Conservation (phyloP, 371 early-diverging fungal species). For the Batrachochytrium dendrobatidis region DNA sequence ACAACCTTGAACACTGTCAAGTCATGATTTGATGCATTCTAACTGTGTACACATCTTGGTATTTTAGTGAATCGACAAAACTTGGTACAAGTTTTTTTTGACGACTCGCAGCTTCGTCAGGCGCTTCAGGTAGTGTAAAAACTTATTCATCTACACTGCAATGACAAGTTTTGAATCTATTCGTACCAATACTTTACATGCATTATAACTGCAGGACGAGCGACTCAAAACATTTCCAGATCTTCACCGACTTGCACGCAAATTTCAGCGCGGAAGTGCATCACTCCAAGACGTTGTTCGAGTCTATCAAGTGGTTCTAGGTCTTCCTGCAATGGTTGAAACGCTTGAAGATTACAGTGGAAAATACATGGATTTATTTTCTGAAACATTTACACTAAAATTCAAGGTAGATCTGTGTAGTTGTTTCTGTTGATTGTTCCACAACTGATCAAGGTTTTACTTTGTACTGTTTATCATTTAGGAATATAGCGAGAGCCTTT, state of each 20-base stretch:
- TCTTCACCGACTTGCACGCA: conserved; percentile 74
- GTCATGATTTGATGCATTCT: neutral
- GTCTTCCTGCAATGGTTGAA: conserved; percentile 59
- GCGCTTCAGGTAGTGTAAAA: conserved; percentile 56
- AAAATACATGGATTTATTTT: conserved; percentile 37
- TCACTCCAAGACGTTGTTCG: conserved; percentile 68
- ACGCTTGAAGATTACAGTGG: conserved; percentile 47
- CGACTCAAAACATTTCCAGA: conserved; percentile 80
- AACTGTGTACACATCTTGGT: no score
- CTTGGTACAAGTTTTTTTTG: conserved; percentile 67
- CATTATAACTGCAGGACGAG: conserved; percentile 27
- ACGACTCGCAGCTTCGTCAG: conserved; percentile 64
- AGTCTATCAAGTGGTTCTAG: conserved; percentile 78
- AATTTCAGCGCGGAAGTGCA: conserved; percentile 74
- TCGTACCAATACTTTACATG: neutral
- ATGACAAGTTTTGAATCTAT: no score
- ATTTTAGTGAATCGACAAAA: conserved; percentile 63
- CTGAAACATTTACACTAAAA: conserved; percentile 40
- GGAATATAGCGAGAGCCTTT: conserved; percentile 48
- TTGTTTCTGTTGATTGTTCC: neutral
- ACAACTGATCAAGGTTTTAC: neutral
- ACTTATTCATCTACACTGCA: no score
- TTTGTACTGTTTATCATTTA: conserved; percentile 14
- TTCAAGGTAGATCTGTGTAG: conserved; percentile 27
- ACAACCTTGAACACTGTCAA: conserved; percentile 1